These are phyloP conservation scores for Ceriops decandra DNA, from an alignment of 345 rosid species.

Conservation along the genomic window DNA sequence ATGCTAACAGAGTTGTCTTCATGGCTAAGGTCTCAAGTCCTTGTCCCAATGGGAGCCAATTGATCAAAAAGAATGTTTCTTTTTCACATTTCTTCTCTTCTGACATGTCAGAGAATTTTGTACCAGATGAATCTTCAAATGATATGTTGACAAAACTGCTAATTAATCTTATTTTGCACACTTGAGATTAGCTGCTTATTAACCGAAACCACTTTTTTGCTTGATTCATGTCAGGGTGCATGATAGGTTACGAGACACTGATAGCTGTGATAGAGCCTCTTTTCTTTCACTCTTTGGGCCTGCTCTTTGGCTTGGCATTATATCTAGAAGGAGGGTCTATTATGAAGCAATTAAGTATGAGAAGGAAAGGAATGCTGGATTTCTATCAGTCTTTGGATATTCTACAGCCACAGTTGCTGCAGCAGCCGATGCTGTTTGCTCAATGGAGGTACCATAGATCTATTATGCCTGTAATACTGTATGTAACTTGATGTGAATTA, in stretches of 20 bases:
- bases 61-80: too few relatives aligned
- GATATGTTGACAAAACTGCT: too few relatives aligned
- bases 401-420: slow-evolving; percentile 69
- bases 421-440: slow-evolving; percentile 61
- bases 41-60: too few relatives aligned
- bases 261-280: slow-evolving; percentile 74
- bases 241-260: slow-evolving; percentile 52
- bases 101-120: not conserved
- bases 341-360: slow-evolving; percentile 69
- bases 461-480: not conserved
- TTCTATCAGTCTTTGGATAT: slow-evolving; percentile 85
- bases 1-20: too few relatives aligned
- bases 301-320: slow-evolving; percentile 65
- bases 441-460: slow-evolving; percentile 66
- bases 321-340: slow-evolving; percentile 80
- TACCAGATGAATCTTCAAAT: too few relatives aligned
- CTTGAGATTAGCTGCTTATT: not conserved
- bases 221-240: slow-evolving; percentile 56
- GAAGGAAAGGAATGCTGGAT: slow-evolving; percentile 82
- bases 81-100: not conserved
- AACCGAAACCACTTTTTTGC: slow-evolving; percentile 1
- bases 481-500: not conserved
- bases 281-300: slow-evolving; percentile 70
- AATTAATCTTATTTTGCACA: not conserved
- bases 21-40: too few relatives aligned